Conservation (phyloP, 352 stramenopile genomes). For the Phytophthora constricta region DNA sequence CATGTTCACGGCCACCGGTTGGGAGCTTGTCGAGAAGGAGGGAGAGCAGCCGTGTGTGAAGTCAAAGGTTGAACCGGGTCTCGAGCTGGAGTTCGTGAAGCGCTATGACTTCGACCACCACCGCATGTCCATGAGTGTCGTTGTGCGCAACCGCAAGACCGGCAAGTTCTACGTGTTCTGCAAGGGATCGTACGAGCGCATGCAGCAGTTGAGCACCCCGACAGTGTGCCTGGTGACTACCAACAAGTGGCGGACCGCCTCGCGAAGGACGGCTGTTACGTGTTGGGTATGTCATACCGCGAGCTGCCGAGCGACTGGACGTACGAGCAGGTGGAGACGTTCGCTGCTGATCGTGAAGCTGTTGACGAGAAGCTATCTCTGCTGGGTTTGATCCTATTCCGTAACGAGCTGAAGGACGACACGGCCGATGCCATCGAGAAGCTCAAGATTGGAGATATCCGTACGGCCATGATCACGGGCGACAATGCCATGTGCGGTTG, state of each 20-base stretch:
- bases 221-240: slow-evolving; percentile 67
- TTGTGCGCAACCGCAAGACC: slow-evolving; percentile 52
- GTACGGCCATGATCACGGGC: slow-evolving; percentile 84
- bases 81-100: slow-evolving; percentile 64
- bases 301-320: slow-evolving; percentile 31
- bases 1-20: slow-evolving; percentile 72
- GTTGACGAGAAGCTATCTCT: slow-evolving; percentile 62
- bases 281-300: slow-evolving; percentile 62
- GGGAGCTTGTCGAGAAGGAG: slow-evolving; percentile 43
- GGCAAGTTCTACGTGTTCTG: slow-evolving; percentile 60
- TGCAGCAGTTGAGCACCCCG: slow-evolving; percentile 51
- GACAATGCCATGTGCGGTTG: slow-evolving; percentile 62
- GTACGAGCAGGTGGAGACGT: slow-evolving; percentile 25
- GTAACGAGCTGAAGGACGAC: slow-evolving; percentile 71
- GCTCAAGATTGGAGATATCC: slow-evolving; percentile 61
- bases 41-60: slow-evolving; percentile 25
- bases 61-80: slow-evolving; percentile 17
- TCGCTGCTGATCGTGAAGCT: slow-evolving; percentile 47
- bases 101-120: slow-evolving; percentile 85
- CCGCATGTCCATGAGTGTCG: slow-evolving; percentile 81
- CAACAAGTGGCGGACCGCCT: slow-evolving; percentile 34
- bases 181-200: slow-evolving; percentile 77
- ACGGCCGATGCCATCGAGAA: slow-evolving; percentile 60
- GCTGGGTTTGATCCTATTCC: slow-evolving; percentile 74
- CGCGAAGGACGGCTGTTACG: slow-evolving; percentile 73